Evolutionary conservation across 495 filamentous ascomycete species (phyloP), one percentile per base, ranked within the genome.

Genomic region (Neurospora sp.): DNA sequence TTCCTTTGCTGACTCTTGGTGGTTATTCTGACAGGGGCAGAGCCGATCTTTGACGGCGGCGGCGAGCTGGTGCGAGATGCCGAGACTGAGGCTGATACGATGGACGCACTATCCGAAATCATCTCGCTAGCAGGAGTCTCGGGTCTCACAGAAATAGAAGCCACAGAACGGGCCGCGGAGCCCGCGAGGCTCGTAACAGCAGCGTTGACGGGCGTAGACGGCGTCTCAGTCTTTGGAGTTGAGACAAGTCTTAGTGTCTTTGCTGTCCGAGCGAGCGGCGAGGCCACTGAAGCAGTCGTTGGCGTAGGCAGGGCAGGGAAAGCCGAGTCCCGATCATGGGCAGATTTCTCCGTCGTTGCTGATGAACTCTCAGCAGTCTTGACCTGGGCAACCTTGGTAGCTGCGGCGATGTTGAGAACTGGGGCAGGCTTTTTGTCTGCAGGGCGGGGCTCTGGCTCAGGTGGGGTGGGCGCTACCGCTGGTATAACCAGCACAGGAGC

Each of bases 1-100:
- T 97, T 98, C 81, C 95, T 96, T 75, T 90, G 86, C 77, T 96
- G 93, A 76, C 90, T 95, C 85, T 98, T 99, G 18, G 93, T 94
- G 77, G 93, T 93, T n/a, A 87, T 82, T 46, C 92, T 87, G 0
- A 93, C 86, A 35, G 94, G 91, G 2, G 93, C 93, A 44, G 91
- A 90, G 44, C 93, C 93, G 66, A 95, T 87, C 76, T 88, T 93
- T 35, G 84, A 83, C 2, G 88, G 85, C 0, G 92, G 91, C n/a
- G 94, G 94, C 16, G 94, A 97, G 78, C 88, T 94, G 9, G 93
- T 90, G 49, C 94, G 82, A 23, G 85, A 87, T 23, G 82, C 88
- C n/a, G 95, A 97, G 20, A 92, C 85, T 5, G 93, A 93, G 2
- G 91, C 88, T 11, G 94, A 95, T 3, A 93, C 90, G 46, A 93